Evolutionary conservation across 2,329 filamentous ascomycete species (phyloP), one percentile per base, ranked within the genome.

Genomic region (Penicillium occitanis): DNA sequence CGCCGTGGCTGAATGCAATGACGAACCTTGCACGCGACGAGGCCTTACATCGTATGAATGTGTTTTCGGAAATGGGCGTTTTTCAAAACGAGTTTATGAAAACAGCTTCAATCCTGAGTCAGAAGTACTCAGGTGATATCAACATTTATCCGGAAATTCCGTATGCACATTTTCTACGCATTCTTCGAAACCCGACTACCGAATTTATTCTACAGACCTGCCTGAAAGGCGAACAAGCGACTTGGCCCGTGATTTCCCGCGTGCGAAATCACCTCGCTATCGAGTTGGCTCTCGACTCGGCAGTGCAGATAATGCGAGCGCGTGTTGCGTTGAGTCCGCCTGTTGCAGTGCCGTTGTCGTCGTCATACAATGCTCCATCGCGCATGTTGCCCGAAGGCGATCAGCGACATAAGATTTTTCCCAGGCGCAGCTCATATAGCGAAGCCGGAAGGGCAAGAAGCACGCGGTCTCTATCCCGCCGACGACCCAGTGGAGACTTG

Each of bases 51-150:
- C 85, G 92, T 6, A 87, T 97, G 77, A 90, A 93, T 59, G 87
- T 93, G 42, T 82, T 96, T 66, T 87, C 91, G 0, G 92, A 97
- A 73, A 78, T 96, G 37, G 92, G 92, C 19, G 80, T 96, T 51
- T 89, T 95, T 68, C 91, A 92, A 17, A 95, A 90, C 66, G 82
- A 91, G 0, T 84, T 92, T 70, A 91, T 89, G 57, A 96, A 97
- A 75, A 83, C 89, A 25, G 86, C 88, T 50, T 93, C 91, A 1
- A 88, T 98, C 17, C 83, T 98, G 60, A 93, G 89, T 69, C 94
- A 98, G 73, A 92, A 91, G 69, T 98, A 98, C 73, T 93, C 91
- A 1, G 94, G 94, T 6, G 93, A 98, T 77, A 97, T 98, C 74
- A 98, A 93, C 53, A 97, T 98, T 63, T 84, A 96, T 37, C 93